These are phyloP conservation scores for Coemansia sp. DNA, from an alignment of 192 early-diverging fungal species.

Conservation along the genomic window DNA sequence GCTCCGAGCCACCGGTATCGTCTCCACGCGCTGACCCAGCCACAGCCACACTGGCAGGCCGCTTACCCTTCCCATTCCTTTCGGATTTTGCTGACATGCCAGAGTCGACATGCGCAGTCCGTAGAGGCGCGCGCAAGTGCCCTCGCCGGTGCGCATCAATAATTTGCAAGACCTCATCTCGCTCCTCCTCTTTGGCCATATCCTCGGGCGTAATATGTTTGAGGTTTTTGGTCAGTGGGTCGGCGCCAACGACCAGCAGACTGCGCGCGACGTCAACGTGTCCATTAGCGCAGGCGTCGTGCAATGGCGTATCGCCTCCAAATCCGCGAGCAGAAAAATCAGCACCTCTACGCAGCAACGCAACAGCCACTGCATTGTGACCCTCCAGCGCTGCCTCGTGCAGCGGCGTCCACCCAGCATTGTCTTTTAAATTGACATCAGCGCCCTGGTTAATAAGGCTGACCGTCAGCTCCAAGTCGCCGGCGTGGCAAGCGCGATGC, in stretches of 20 bases:
- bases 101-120: background rate
- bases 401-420: slow-evolving; percentile 68
- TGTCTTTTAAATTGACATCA: slow-evolving; percentile 68
- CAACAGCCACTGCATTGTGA: slow-evolving; percentile 33
- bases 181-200: slow-evolving; percentile 58
- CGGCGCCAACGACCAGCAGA: slow-evolving; percentile 40
- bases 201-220: slow-evolving; percentile 60
- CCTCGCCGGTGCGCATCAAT: slow-evolving; percentile 26
- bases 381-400: slow-evolving; percentile 70
- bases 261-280: slow-evolving; percentile 46
- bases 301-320: slow-evolving; percentile 65
- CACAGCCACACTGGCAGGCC: background rate
- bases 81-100: background rate
- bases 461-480: slow-evolving; percentile 55
- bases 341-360: slow-evolving; percentile 61
- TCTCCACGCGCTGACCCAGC: background rate
- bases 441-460: slow-evolving; percentile 64
- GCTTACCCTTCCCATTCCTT: slow-evolving; percentile 22
- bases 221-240: slow-evolving; percentile 32
- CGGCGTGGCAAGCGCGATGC: slow-evolving; percentile 64
- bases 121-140: background rate
- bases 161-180: slow-evolving; percentile 34
- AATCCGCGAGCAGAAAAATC: slow-evolving; percentile 62
- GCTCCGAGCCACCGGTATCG: slow-evolving; percentile 3
- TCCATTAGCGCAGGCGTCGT: slow-evolving; percentile 67